Base-by-base conservation (phyloP, 768 basidiomycete genomes). In the Panaeolus cyanescens region DNA sequence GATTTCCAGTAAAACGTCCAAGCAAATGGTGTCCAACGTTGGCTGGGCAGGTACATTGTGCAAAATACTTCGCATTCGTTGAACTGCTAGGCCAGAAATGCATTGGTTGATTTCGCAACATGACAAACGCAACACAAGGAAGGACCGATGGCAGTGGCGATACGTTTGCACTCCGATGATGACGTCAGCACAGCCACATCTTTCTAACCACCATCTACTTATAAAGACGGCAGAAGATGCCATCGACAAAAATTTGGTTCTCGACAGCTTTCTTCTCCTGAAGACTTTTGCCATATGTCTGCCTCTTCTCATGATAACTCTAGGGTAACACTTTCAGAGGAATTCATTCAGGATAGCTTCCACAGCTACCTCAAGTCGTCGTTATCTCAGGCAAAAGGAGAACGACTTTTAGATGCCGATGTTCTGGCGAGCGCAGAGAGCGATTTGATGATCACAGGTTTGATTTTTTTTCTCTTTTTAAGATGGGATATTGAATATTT, bases 391-490 rank as follows among this genome's bases (percentile, higher is more conserved):
- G 93, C 93, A 0, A 93, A 91, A 68, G 83, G 80, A 0, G 93
- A 95, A 72, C 76, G 79, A 3, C 78, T 95, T 1, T 77, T 95
- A 32, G 90, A 91, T 68, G 83, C 84, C 6, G 87, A 92, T 39
- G 72, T 92, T 1, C 77, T 95, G 5, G 88, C 87, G 33, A 89
- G 87, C 45, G 93, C 91, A 10, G 90, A 93, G 74, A 84, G 81
- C 0, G 92, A 95, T 79, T 74, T 95, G 31, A 94, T 94, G 92
- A 89, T 95, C 61, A 88, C 90, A 70, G 92, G 93, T 87, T 30
- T 59, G 20, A 36, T 55, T 25, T 37, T 30, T 28, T 34, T 1
- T 19, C 5, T 7, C 19, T 5, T 2, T 20, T 3, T 3, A 15
- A 13, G 30, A n/a, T n/a, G n/a, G 6, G 19, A 22, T 61, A 37